A percentile compares a stretch with the other conserved stretches of the same genome.
Evolutionary conservation across 768 basidiomycete genomes (phyloP).

Genomic region (Lactarius vividus): DNA sequence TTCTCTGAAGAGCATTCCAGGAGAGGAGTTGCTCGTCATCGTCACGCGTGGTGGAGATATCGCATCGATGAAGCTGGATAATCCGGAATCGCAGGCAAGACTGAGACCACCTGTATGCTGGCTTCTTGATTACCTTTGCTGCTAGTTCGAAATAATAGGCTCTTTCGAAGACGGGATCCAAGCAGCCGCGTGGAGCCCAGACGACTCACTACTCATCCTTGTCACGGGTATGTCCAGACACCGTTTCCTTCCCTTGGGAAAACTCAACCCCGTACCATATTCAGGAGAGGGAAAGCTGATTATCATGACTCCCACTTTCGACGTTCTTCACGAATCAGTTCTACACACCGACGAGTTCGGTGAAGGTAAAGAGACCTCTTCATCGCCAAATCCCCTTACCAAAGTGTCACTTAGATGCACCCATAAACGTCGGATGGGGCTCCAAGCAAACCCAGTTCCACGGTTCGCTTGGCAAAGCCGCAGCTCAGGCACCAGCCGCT

Average conservation of each 20-base stretch:
- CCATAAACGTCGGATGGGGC: constrained; percentile 98
- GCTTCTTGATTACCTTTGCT: background rate
- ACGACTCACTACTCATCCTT: constrained; percentile 81
- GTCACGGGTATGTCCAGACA: constrained; percentile 58
- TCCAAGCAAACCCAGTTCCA: constrained; percentile 97
- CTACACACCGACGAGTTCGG: constrained; percentile 79
- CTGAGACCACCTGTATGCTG: background rate
- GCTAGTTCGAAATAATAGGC: constrained; percentile 77
- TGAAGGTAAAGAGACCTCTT: constrained; percentile 52
- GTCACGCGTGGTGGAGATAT: constrained; percentile 84
- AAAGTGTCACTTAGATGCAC: constrained; percentile 55
- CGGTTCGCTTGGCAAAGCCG: constrained; percentile 87
- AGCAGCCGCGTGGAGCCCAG: constrained; percentile 87
- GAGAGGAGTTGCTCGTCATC: constrained; percentile 60
- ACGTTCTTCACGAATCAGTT: constrained; percentile 77
- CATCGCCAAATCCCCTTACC: background rate
- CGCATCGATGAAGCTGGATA: constrained; percentile 56
- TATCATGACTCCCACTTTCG: constrained; percentile 86
- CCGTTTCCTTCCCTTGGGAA: background rate
- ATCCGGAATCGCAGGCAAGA: constrained; percentile 46
- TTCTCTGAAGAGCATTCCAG: constrained; percentile 57
- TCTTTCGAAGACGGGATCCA: constrained; percentile 81
- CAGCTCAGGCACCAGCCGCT: constrained; percentile 53
- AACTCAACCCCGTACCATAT: background rate
- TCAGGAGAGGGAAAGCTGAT: constrained; percentile 76